phyloP scores from a whole-genome alignment of 2,329 filamentous ascomycete genomes.

The Tolypocladium endophyticum region DNA sequence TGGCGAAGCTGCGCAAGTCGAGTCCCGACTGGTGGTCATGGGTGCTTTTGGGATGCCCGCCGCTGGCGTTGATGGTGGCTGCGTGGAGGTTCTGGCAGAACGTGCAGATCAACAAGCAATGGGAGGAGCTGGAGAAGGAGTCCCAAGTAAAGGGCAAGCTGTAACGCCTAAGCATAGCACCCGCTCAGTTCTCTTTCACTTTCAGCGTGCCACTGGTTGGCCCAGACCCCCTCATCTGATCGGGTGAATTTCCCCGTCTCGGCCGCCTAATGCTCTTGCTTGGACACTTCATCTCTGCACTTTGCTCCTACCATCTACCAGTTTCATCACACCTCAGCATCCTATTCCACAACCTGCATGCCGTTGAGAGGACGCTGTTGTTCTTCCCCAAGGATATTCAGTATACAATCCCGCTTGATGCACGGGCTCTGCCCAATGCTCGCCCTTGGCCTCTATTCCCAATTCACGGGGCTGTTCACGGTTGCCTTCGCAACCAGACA shows the following conservation, averaged over 20 bases:
- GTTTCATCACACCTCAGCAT: not conserved
- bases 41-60: constrained; percentile 59
- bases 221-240: not conserved
- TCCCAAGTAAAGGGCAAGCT: constrained; percentile 19
- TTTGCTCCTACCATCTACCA: not conserved
- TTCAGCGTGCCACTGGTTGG: not conserved
- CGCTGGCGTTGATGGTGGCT: constrained; percentile 58
- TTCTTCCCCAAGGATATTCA: not conserved
- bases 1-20: constrained; percentile 47
- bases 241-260: not conserved
- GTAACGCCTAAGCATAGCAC: not conserved
- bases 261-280: not conserved
- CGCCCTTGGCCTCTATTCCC: not conserved
- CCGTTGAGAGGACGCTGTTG: not conserved
- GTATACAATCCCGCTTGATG: not conserved
- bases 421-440: not conserved
- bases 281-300: not conserved
- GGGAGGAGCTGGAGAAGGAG: constrained; percentile 46
- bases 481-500: not conserved
- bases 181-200: not conserved
- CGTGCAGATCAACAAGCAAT: constrained; percentile 56
- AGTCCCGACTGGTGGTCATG: constrained; percentile 83
- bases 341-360: not conserved
- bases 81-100: constrained; percentile 66
- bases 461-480: not conserved